Evolutionary conservation across 495 filamentous ascomycete genomes (phyloP).

Genomic region (Hyaloscypha finlandica): DNA sequence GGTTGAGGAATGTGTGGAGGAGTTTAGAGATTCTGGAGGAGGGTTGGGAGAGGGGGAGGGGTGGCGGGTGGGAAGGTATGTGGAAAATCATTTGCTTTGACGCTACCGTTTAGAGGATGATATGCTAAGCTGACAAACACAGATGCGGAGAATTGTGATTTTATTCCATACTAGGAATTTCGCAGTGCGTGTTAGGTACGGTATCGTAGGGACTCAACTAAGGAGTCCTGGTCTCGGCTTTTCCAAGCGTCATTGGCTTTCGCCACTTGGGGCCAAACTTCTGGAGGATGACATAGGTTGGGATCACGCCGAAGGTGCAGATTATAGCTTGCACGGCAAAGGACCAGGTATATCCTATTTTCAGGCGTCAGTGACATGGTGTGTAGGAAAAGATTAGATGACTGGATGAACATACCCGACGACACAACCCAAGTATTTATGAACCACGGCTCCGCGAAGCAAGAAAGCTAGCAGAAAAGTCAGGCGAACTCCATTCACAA

Average conservation of each 20-base stretch:
- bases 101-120: no score
- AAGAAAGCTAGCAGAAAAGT: not conserved
- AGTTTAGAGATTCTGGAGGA: conserved; percentile 1
- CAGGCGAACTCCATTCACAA: no score
- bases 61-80: no score
- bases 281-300: conserved; percentile 12
- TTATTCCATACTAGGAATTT: conserved; percentile 14
- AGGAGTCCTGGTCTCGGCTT: not conserved
- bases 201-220: no score
- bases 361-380: not conserved
- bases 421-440: conserved; percentile 13
- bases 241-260: conserved; percentile 16
- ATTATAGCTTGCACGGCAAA: conserved; percentile 17
- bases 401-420: conserved; percentile 1
- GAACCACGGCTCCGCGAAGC: conserved; percentile 7
- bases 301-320: conserved; percentile 12
- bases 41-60: not conserved
- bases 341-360: conserved; percentile 14
- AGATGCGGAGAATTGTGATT: conserved; percentile 12
- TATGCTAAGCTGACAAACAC: not conserved
- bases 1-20: not conserved
- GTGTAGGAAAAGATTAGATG: not conserved
- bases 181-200: not conserved
- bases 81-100: no score
- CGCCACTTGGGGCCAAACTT: conserved; percentile 10